Percentiles rank a stretch among this genome's conserved stretches.
These are phyloP conservation scores for Isatis tinctoria DNA, from an alignment of 345 rosid genomes.

Conservation along the genomic window DNA sequence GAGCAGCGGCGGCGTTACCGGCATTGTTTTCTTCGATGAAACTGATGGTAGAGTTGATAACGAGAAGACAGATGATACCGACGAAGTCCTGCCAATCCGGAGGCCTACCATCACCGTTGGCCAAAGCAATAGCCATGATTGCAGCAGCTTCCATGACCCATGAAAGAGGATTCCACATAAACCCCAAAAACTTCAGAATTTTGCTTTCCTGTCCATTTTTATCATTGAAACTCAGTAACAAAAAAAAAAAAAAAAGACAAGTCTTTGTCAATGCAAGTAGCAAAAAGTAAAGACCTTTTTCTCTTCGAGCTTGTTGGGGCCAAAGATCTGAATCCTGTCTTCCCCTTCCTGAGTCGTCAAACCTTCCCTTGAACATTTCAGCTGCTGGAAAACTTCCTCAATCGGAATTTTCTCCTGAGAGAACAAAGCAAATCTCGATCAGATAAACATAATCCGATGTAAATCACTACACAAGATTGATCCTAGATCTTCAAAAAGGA, in stretches of 20 bases:
- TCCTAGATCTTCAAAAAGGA: background rate
- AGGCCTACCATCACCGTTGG: slow-evolving; percentile 66
- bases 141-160: slow-evolving; percentile 98
- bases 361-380: slow-evolving; percentile 79
- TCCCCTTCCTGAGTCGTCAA: slow-evolving; percentile 58
- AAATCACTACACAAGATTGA: background rate
- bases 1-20: slow-evolving; percentile 90
- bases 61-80: slow-evolving; percentile 69
- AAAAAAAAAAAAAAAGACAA: background rate
- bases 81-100: slow-evolving; percentile 96
- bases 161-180: slow-evolving; percentile 92
- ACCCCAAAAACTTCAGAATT: slow-evolving; percentile 72
- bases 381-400: slow-evolving; percentile 90
- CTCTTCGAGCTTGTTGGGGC: slow-evolving; percentile 96
- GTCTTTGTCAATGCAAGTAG: background rate
- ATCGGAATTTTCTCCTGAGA: slow-evolving; percentile 74
- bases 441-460: background rate
- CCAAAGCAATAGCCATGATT: slow-evolving; percentile 82
- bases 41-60: slow-evolving; percentile 89
- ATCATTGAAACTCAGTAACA: background rate
- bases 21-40: slow-evolving; percentile 93
- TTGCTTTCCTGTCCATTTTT: slow-evolving; percentile 58
- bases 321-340: slow-evolving; percentile 72
- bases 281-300: slow-evolving; percentile 46
- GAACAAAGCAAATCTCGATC: background rate